Base-by-base conservation (phyloP, 331 rosid genomes). In the Stylosanthes scabra region DNA sequence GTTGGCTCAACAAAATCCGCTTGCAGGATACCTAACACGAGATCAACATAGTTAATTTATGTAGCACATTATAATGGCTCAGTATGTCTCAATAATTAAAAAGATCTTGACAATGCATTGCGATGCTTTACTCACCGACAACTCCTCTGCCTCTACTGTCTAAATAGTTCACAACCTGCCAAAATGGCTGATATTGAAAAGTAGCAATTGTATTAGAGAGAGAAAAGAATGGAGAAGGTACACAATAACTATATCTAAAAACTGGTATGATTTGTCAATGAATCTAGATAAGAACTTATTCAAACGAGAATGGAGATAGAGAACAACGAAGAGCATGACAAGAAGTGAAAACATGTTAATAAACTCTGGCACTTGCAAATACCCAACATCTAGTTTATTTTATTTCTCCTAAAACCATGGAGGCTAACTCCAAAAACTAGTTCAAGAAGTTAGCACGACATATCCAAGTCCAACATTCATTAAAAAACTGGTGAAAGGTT, bases 1-100 rank as follows among this genome's bases (percentile, higher is more conserved):
- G 91, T 83, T 3, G 99, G 99, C 82, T 91, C 86, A 55, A 91
- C 61, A 84, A 91, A 91, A 83, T 91, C 86, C 70, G 99, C 99
- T 77, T 87, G 90, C 75, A 91, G 70, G 84, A 94, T 65, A 72
- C 99, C 99, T 94, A 64, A 41, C 68, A 63, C 42, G 70, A 49
- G 63, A 61, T 15, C 39, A 59, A 78, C 45, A 59, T 37, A 46
- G 80, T 70, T 68, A 31, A 31, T 31, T 31, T 31, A 47, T 72
- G 68, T 31, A 11, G 66, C 11, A 34, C 8, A 13, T 28, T 20
- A 46, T 11, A 56, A 13, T 52, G 70, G 45, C 45, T 3, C 61
- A 72, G 9, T 44, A 66, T 14, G 50, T 66, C 75, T 59, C 58
- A 61, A 64, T 65, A 57, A 75, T 72, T 66, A 79, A 16, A 63